These are phyloP conservation scores for Leccinum uliginosum DNA, from an alignment of 768 basidiomycete genomes.

Conservation along the genomic window DNA sequence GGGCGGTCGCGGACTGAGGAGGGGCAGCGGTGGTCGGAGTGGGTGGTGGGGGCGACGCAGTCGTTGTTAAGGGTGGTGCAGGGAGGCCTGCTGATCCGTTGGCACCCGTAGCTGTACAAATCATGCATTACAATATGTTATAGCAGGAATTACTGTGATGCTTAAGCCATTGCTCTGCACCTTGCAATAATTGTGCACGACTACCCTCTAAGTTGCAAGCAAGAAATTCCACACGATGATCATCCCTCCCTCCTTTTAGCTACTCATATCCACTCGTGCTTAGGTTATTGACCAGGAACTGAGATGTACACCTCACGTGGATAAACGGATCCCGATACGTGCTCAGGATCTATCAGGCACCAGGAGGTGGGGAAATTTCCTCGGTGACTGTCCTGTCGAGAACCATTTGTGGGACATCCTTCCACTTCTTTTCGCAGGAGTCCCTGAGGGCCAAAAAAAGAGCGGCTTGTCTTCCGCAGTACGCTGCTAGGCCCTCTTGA, in stretches of 20 bases:
- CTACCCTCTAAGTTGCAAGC: neutral
- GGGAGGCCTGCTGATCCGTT: constrained; percentile 21
- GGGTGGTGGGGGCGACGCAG: constrained; percentile 12
- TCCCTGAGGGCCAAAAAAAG: neutral
- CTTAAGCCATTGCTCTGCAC: neutral
- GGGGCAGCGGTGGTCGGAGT: constrained; percentile 13
- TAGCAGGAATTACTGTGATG: neutral
- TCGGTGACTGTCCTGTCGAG: neutral
- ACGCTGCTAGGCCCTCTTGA: neutral
- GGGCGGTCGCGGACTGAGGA: constrained; percentile 5
- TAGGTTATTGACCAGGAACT: neutral
- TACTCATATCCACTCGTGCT: too few species aligned
- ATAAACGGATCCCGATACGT: too few species aligned
- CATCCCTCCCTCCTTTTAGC: too few species aligned
- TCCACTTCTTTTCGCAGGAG: neutral
- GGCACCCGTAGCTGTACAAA: neutral
- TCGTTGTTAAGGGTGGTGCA: constrained; percentile 12
- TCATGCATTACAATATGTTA: neutral
- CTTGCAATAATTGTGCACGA: neutral
- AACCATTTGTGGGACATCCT: neutral
- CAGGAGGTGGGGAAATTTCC: neutral
- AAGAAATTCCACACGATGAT: neutral
- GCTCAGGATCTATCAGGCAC: neutral
- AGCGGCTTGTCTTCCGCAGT: neutral
- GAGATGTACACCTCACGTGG: neutral